Evolutionary conservation across 306 rosid species (phyloP).

Genomic region (Begonia fuchsioides): DNA sequence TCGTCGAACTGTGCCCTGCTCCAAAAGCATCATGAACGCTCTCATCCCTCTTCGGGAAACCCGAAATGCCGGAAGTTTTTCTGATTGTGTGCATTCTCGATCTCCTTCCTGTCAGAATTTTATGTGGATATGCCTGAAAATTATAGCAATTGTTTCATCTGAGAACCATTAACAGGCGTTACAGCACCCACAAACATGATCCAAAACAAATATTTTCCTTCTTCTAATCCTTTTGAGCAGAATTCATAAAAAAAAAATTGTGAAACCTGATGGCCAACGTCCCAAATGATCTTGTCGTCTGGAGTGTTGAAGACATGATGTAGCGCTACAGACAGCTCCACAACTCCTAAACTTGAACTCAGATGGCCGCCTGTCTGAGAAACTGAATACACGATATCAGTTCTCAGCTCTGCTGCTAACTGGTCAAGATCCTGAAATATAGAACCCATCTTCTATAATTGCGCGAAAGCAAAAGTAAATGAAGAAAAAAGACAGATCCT

Average conservation of each 20-base stretch:
- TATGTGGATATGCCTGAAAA: slow-evolving; percentile 84
- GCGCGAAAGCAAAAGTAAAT: background rate
- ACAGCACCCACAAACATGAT: background rate
- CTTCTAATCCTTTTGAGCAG: slow-evolving; percentile 6
- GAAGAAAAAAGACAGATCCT: background rate
- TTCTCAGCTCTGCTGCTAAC: slow-evolving; percentile 70
- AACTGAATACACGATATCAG: slow-evolving; percentile 53
- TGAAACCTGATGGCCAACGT: slow-evolving; percentile 88
- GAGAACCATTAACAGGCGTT: no score
- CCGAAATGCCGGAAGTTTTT: slow-evolving; percentile 82
- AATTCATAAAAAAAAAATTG: background rate
- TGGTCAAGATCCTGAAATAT: slow-evolving; percentile 62
- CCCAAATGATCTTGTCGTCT: slow-evolving; percentile 84
- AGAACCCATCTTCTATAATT: background rate
- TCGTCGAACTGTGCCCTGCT: slow-evolving; percentile 84
- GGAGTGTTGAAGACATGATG: slow-evolving; percentile 87
- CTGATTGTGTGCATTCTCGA: slow-evolving; percentile 78
- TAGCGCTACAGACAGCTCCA: slow-evolving; percentile 67
- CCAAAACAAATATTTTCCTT: slow-evolving; percentile 4
- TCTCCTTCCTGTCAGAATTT: slow-evolving; percentile 91
- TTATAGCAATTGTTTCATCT: background rate
- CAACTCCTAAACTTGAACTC: slow-evolving; percentile 89
- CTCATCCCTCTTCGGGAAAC: slow-evolving; percentile 89
- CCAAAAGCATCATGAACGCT: slow-evolving; percentile 89
- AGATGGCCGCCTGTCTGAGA: slow-evolving; percentile 82